Percentiles rank a stretch among this genome's conserved stretches.
Conservation (phyloP, 768 basidiomycete species). For the Tulasnella sp. region DNA sequence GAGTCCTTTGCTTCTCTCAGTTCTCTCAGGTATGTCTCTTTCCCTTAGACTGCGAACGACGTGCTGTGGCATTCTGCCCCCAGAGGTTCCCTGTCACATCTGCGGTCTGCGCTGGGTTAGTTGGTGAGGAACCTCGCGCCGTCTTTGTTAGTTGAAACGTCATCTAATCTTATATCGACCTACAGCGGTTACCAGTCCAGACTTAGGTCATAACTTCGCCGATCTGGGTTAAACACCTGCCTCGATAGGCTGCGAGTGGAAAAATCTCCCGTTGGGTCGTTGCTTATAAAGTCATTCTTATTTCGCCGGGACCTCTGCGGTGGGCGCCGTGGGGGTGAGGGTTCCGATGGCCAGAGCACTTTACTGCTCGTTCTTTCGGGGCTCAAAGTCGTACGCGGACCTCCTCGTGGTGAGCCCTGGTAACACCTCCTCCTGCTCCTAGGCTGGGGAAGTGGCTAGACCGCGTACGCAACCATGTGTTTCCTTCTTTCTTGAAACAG, state of each 20-base stretch:
- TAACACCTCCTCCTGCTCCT: neutral
- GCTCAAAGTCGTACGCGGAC: neutral
- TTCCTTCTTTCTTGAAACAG: too few species aligned
- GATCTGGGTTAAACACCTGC: neutral
- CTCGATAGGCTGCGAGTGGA: neutral
- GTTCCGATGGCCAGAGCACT: slow-evolving; percentile 1
- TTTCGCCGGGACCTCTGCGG: neutral
- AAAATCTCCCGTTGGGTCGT: neutral
- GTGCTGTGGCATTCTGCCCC: too few species aligned
- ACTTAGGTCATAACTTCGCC: neutral
- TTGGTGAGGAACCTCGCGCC: too few species aligned
- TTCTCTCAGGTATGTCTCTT: too few species aligned
- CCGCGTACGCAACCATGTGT: neutral
- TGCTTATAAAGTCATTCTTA: neutral
- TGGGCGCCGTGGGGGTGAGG: neutral
- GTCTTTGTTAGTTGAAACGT: too few species aligned
- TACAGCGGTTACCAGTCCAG: slow-evolving; percentile 7
- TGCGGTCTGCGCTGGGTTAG: too few species aligned
- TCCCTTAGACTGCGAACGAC: too few species aligned
- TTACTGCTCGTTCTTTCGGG: neutral
- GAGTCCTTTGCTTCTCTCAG: too few species aligned
- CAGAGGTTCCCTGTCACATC: too few species aligned
- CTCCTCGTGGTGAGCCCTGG: slow-evolving; percentile 1
- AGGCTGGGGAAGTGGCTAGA: neutral
- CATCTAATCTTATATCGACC: too few species aligned